Conservation (phyloP, 179 eudicot species). For the Heliamphora pulchella region DNA sequence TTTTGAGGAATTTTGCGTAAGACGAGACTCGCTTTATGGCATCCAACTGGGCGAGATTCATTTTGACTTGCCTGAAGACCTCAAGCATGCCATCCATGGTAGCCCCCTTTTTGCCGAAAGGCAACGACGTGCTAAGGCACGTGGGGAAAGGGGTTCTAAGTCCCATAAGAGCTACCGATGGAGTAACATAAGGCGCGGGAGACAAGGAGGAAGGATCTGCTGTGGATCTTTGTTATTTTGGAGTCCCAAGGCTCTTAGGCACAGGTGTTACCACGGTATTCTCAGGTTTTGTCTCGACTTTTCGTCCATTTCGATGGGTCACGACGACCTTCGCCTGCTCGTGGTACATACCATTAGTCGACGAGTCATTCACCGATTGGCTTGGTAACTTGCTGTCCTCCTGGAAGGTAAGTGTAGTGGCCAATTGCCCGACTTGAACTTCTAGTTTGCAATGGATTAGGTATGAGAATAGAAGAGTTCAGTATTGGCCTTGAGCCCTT, state of each 20-base stretch:
- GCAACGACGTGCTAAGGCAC: background rate
- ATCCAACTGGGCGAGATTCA: background rate
- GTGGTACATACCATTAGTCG: background rate
- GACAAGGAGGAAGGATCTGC: too few relatives aligned
- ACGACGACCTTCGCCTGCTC: background rate
- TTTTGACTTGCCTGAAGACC: background rate
- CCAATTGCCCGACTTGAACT: background rate
- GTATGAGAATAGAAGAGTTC: background rate
- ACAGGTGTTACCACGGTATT: too few relatives aligned
- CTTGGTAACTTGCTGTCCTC: too few relatives aligned
- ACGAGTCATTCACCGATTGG: too few relatives aligned
- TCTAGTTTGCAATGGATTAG: background rate
- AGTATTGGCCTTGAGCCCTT: background rate
- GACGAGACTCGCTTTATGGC: background rate
- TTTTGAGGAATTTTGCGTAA: background rate
- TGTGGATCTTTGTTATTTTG: too few relatives aligned
- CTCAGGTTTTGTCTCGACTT: background rate
- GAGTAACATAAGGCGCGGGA: too few relatives aligned
- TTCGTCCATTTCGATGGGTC: too few relatives aligned
- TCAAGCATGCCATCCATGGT: background rate
- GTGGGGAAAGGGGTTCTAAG: background rate
- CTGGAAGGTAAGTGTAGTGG: background rate
- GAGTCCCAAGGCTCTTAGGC: too few relatives aligned
- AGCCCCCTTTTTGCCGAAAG: background rate
- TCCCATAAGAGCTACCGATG: background rate